Evolutionary conservation across 2,329 filamentous ascomycete species (phyloP).

Genomic region (Neopestalotiopsis rosae): DNA sequence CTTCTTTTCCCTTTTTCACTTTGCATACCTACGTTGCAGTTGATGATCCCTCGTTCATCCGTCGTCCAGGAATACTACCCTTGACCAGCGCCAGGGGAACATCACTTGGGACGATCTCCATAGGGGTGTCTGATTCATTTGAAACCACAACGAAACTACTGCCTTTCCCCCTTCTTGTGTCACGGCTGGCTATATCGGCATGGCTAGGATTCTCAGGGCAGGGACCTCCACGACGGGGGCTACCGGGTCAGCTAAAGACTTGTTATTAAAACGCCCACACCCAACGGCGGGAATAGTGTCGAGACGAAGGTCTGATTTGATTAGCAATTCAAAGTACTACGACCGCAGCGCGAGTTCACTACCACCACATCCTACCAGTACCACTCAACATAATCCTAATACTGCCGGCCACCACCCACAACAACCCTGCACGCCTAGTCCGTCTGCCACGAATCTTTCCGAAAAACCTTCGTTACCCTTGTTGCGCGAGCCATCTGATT

Average conservation of each 20-base stretch:
- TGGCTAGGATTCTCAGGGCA: slow-evolving; percentile 17
- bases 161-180: slow-evolving; percentile 9
- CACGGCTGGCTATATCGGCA: slow-evolving; percentile 12
- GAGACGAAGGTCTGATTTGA: slow-evolving; percentile 4
- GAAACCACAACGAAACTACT: slow-evolving; percentile 18
- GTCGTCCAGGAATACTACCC: background rate
- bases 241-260: slow-evolving; percentile 6
- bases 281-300: slow-evolving; percentile 12
- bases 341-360: slow-evolving; percentile 19
- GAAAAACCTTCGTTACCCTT: slow-evolving; percentile 14
- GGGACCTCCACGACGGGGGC: slow-evolving; percentile 15
- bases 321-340: slow-evolving; percentile 15
- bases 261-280: slow-evolving; percentile 16
- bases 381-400: slow-evolving; percentile 17
- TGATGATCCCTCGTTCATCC: background rate
- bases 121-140: slow-evolving; percentile 14
- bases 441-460: slow-evolving; percentile 7
- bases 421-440: slow-evolving; percentile 14
- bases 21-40: background rate
- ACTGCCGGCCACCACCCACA: slow-evolving; percentile 3
- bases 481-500: background rate
- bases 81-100: background rate
- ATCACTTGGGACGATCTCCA: slow-evolving; percentile 7
- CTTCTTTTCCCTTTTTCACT: slow-evolving; percentile 1
- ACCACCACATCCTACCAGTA: background rate